Evolutionary conservation across 129 eudicot species (phyloP).

Genomic region (Erigeron canadensis): DNA sequence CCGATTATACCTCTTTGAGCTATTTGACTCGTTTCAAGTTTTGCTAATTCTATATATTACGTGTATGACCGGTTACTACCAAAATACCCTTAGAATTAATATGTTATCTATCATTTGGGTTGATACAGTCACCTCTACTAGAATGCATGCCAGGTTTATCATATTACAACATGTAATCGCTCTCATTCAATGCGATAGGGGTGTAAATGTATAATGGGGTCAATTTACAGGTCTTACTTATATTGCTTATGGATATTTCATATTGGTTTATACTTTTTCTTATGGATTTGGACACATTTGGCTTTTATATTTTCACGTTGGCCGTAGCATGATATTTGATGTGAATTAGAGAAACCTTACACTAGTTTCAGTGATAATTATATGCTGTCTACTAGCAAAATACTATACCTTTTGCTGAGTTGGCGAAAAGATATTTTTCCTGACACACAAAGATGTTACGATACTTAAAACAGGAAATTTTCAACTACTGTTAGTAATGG

Average conservation of each 20-base stretch:
- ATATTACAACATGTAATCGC: too few species aligned
- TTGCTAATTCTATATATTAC: too few species aligned
- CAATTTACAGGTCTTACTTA: too few species aligned
- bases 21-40: too few species aligned
- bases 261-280: not conserved
- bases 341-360: not conserved
- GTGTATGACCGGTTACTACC: too few species aligned
- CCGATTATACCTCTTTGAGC: too few species aligned
- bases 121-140: too few species aligned
- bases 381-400: not conserved
- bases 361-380: not conserved
- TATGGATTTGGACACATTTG: not conserved
- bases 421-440: not conserved
- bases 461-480: not conserved
- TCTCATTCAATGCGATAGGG: too few species aligned
- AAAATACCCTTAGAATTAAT: too few species aligned
- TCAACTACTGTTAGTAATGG: not conserved
- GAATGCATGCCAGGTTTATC: too few species aligned
- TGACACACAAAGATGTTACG: not conserved
- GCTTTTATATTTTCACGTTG: not conserved
- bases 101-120: too few species aligned
- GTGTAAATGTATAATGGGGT: too few species aligned
- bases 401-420: not conserved
- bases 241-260: not conserved
- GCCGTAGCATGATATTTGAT: not conserved